Evolutionary conservation across 2,329 filamentous ascomycete species (phyloP).

Genomic region (Penicillium sp.): DNA sequence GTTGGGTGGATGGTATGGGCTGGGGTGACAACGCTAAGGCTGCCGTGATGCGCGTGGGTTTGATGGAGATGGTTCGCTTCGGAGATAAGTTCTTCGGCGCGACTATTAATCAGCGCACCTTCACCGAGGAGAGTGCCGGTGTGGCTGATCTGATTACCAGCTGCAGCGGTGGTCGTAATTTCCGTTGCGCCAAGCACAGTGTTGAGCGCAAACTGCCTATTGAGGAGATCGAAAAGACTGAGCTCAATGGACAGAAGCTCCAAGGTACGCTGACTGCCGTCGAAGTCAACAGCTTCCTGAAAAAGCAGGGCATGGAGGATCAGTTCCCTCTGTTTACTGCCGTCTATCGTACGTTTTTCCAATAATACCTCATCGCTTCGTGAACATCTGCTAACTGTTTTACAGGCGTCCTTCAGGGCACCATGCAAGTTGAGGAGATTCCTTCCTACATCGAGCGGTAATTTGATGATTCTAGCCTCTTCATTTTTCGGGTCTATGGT

Average conservation of each 20-base stretch:
- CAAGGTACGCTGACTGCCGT: constrained; percentile 91
- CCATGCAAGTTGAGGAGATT: constrained; percentile 77
- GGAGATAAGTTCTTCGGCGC: constrained; percentile 90
- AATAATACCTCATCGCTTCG: neutral
- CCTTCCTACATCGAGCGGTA: constrained; percentile 65
- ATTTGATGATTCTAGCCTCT: constrained; percentile 34
- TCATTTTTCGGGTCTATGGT: constrained; percentile 20
- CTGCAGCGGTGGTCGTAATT: constrained; percentile 90
- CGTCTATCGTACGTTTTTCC: constrained; percentile 63
- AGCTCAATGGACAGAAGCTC: constrained; percentile 95
- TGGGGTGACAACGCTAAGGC: constrained; percentile 99
- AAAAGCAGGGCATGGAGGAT: constrained; percentile 72
- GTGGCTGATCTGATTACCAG: constrained; percentile 95
- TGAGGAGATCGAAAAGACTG: constrained; percentile 82
- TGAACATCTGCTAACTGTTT: constrained; percentile 18
- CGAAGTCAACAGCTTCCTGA: constrained; percentile 89
- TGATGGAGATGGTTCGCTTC: constrained; percentile 96
- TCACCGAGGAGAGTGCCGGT: constrained; percentile 95
- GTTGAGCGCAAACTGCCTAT: constrained; percentile 79
- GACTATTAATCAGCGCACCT: constrained; percentile 78
- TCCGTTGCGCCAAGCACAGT: constrained; percentile 87
- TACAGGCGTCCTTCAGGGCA: constrained; percentile 73
- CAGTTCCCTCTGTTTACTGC: constrained; percentile 93
- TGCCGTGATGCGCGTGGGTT: constrained; percentile 94
- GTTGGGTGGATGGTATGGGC: constrained; percentile 91